Conservation (phyloP, 2,329 filamentous ascomycete genomes). For the Ophiobolus disseminans region DNA sequence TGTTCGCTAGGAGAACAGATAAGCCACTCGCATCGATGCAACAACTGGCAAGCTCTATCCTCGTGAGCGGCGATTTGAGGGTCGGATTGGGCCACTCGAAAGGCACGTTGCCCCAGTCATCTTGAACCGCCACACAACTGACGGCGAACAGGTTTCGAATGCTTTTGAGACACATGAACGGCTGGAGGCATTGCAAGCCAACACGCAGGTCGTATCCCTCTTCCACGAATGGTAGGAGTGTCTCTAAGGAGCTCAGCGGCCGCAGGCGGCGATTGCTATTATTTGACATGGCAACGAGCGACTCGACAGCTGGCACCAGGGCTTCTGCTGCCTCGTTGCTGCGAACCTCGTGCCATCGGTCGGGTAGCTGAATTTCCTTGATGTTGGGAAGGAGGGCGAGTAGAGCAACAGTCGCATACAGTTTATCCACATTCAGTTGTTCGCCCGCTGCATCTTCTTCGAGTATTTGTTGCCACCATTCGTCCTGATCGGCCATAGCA, state of each 20-base stretch:
- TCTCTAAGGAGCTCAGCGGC: constrained; percentile 34
- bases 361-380: constrained; percentile 34
- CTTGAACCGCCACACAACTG: constrained; percentile 40
- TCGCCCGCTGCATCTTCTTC: constrained; percentile 26
- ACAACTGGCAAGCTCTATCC: constrained; percentile 40
- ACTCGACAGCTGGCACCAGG: constrained; percentile 26
- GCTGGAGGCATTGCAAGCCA: constrained; percentile 36
- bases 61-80: constrained; percentile 29
- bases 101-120: constrained; percentile 38
- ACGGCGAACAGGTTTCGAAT: constrained; percentile 41
- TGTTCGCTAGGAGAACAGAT: constrained; percentile 29
- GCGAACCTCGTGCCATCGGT: constrained; percentile 36
- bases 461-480: constrained; percentile 38
- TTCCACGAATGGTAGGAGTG: constrained; percentile 38
- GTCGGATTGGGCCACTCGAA: constrained; percentile 36
- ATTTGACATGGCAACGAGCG: constrained; percentile 27
- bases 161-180: constrained; percentile 34
- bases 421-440: constrained; percentile 17
- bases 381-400: constrained; percentile 41
- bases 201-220: constrained; percentile 40
- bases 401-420: constrained; percentile 34
- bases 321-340: constrained; percentile 21
- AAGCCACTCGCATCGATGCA: constrained; percentile 42
- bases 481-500: constrained; percentile 21
- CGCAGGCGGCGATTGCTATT: constrained; percentile 5